These are phyloP conservation scores for Paraglomus brasilianum DNA, from an alignment of 192 early-diverging fungal genomes.

Conservation along the genomic window DNA sequence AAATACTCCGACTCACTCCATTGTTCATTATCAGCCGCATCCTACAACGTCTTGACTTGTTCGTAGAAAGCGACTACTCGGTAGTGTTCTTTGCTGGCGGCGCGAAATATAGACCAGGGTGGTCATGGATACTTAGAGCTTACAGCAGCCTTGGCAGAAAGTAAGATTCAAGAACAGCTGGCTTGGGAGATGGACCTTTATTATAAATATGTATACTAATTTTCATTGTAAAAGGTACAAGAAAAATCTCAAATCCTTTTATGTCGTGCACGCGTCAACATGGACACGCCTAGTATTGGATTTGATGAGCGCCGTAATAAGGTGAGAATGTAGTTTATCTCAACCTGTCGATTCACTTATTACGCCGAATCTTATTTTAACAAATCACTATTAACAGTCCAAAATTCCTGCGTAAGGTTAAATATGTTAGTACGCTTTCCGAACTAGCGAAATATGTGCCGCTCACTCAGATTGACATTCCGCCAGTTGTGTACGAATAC, in stretches of 20 bases:
- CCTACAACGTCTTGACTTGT: slow-evolving; percentile 65
- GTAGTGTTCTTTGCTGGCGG: slow-evolving; percentile 84
- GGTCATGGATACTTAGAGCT: slow-evolving; percentile 84
- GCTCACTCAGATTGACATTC: slow-evolving; percentile 74
- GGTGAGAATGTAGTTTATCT: slow-evolving; percentile 46
- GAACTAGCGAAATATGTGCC: slow-evolving; percentile 67
- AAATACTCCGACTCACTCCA: neutral
- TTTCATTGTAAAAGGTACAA: slow-evolving; percentile 57
- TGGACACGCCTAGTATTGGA: slow-evolving; percentile 83
- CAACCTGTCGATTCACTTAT: neutral
- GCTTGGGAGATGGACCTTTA: neutral
- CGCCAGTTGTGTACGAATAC: slow-evolving; percentile 57
- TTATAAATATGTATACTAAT: neutral
- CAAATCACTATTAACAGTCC: slow-evolving; percentile 54
- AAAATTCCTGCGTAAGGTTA: slow-evolving; percentile 86
- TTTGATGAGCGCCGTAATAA: slow-evolving; percentile 81
- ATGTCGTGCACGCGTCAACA: slow-evolving; percentile 88
- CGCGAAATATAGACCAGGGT: slow-evolving; percentile 72
- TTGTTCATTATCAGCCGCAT: slow-evolving; percentile 37
- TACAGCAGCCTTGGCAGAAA: slow-evolving; percentile 79
- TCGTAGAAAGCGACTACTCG: slow-evolving; percentile 90
- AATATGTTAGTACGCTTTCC: slow-evolving; percentile 73
- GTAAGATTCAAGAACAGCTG: slow-evolving; percentile 38
- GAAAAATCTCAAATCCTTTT: slow-evolving; percentile 91
- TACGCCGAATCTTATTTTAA: neutral